Conservation (phyloP, 2,329 filamentous ascomycete species). For the Dendrostoma leiphaemia region DNA sequence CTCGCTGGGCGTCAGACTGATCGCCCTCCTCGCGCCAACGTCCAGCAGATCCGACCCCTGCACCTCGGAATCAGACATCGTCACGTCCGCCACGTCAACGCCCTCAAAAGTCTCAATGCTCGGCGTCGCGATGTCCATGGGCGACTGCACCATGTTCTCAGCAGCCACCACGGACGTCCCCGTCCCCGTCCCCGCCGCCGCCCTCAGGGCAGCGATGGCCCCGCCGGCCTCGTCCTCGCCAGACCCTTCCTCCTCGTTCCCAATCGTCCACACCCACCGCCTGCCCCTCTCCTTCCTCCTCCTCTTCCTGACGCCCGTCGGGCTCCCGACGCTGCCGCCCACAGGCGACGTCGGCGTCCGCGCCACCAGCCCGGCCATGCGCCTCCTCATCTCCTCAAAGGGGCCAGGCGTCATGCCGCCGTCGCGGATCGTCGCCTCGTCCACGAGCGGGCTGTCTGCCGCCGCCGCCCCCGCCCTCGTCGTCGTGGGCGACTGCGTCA, state of each 20-base stretch:
- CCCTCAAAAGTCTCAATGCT: constrained; percentile 39
- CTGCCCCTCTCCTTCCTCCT: constrained; percentile 62
- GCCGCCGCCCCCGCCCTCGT: constrained; percentile 2
- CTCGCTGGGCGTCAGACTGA: constrained; percentile 26
- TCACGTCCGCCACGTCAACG: constrained; percentile 36
- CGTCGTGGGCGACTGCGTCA: constrained; percentile 30
- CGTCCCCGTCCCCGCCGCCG: constrained; percentile 18
- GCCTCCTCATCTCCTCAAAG: constrained; percentile 60
- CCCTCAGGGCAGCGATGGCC: constrained; percentile 39
- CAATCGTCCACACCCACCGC: constrained; percentile 66
- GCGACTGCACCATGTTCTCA: constrained; percentile 17
- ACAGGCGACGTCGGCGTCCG: constrained; percentile 41
- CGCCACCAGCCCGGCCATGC: constrained; percentile 49
- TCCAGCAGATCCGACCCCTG: constrained; percentile 35
- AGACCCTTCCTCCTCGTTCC: constrained; percentile 44
- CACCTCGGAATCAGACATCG: constrained; percentile 41
- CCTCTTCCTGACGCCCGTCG: constrained; percentile 47
- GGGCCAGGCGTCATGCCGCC: constrained; percentile 62
- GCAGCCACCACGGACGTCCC: constrained; percentile 3
- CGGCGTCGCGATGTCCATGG: constrained; percentile 36
- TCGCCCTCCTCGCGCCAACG: constrained; percentile 11
- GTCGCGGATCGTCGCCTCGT: constrained; percentile 43
- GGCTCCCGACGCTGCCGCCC: constrained; percentile 44
- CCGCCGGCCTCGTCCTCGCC: constrained; percentile 42
- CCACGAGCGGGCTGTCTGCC: background rate